Percentiles rank a stretch among this genome's conserved stretches.
phyloP scores from a whole-genome alignment of 2,329 filamentous ascomycete species.

The Trichophyton equinum region DNA sequence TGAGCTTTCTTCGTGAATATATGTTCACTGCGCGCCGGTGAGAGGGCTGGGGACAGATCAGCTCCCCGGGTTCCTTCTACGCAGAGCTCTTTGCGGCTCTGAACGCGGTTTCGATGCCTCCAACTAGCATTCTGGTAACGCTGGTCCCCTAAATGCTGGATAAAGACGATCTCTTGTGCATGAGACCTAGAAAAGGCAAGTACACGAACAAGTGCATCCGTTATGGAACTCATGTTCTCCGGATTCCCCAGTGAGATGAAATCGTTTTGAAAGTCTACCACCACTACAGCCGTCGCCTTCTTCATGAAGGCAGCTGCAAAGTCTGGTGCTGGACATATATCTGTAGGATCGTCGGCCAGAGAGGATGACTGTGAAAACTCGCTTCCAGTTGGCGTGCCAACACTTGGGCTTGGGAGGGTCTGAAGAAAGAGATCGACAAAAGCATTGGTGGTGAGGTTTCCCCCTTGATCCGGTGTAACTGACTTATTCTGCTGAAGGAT shows the following conservation, averaged over 20 bases:
- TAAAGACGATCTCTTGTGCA: background rate
- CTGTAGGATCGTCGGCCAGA: background rate
- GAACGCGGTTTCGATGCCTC: background rate
- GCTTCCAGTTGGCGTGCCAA: background rate
- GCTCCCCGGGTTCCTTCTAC: background rate
- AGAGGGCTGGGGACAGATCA: background rate
- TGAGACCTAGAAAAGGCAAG: background rate
- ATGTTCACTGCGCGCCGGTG: background rate
- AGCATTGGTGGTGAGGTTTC: background rate
- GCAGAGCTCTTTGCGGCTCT: background rate
- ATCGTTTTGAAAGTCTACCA: constrained; percentile 3
- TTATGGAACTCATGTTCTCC: background rate
- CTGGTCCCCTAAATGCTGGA: constrained; percentile 1
- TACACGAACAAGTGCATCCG: constrained; percentile 1
- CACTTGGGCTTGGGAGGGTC: background rate
- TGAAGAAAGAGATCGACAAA: background rate
- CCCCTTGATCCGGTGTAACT: constrained; percentile 3
- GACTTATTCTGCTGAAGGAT: background rate
- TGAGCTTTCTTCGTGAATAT: constrained; percentile 4
- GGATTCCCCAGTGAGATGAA: background rate
- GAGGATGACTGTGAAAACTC: background rate
- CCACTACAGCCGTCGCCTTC: background rate
- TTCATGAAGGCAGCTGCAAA: background rate
- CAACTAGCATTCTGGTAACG: background rate
- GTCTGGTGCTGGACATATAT: background rate